Percentiles rank a stretch among this genome's conserved stretches.
phyloP scores from a whole-genome alignment of 108 stramenopile genomes.

The Cyclotella atomus region DNA sequence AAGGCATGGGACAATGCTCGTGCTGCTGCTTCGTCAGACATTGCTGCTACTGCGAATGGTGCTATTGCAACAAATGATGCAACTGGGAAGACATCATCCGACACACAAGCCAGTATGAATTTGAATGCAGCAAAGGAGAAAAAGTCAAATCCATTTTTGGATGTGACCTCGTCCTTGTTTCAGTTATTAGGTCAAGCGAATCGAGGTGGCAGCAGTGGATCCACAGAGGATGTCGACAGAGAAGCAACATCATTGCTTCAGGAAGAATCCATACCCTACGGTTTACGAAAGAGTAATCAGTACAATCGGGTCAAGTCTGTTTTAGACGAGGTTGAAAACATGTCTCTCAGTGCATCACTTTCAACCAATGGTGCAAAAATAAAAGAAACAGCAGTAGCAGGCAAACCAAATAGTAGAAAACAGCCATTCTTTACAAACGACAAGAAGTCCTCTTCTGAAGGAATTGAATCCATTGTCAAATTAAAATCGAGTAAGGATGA shows the following conservation, averaged over 20 bases:
- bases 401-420: not conserved
- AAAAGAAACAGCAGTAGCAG: not conserved
- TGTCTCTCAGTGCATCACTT: not conserved
- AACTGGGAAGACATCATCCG: not conserved
- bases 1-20: conserved; percentile 7
- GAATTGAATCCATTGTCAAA: no score
- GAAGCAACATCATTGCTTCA: not conserved
- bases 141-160: not conserved
- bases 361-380: not conserved
- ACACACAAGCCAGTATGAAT: no score
- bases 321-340: not conserved
- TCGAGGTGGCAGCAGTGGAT: no score
- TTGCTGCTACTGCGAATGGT: not conserved
- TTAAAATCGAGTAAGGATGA: no score
- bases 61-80: not conserved
- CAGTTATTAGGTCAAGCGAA: no score
- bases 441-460: no score
- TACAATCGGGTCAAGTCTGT: not conserved
- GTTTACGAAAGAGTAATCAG: not conserved
- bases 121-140: not conserved
- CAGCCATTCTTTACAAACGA: no score
- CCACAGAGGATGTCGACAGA: no score
- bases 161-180: not conserved
- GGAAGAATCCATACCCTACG: not conserved
- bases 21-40: not conserved